Evolutionary conservation across 495 filamentous ascomycete species (phyloP).

Genomic region (Neurospora sp.): DNA sequence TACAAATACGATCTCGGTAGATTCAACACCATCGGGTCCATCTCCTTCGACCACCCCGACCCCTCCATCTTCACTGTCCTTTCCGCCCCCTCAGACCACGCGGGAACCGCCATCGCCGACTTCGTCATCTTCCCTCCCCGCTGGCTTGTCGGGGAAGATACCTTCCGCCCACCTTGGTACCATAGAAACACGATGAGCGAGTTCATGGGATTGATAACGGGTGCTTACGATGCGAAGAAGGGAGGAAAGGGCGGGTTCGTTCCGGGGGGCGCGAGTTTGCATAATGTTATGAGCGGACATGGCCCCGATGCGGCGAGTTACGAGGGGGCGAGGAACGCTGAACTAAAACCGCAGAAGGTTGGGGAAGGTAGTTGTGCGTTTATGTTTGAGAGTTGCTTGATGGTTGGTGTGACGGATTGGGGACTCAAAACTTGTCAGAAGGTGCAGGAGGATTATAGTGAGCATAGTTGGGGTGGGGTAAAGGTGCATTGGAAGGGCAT

Average conservation of each 20-base stretch:
- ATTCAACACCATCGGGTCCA: constrained; percentile 67
- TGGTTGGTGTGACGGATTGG: constrained; percentile 92
- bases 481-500: constrained; percentile 62
- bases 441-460: constrained; percentile 75
- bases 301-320: constrained; percentile 54
- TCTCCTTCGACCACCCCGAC: constrained; percentile 72
- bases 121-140: constrained; percentile 79
- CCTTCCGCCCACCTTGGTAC: constrained; percentile 76
- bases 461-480: constrained; percentile 74
- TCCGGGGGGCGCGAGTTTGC: constrained; percentile 46
- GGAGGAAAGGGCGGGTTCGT: constrained; percentile 46
- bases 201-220: constrained; percentile 67
- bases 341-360: constrained; percentile 44
- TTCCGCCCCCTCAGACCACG: constrained; percentile 51
- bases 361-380: constrained; percentile 52
- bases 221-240: constrained; percentile 48
- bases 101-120: constrained; percentile 66
- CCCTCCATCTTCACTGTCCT: constrained; percentile 77
- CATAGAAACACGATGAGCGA: constrained; percentile 82
- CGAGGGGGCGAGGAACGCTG: constrained; percentile 49
- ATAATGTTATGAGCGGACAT: constrained; percentile 51
- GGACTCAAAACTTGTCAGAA: constrained; percentile 73
- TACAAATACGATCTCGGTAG: constrained; percentile 82
- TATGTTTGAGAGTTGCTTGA: constrained; percentile 63
- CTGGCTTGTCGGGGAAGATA: constrained; percentile 69